These are phyloP conservation scores for Mucor sp. DNA, from an alignment of 371 early-diverging fungal genomes.

Conservation along the genomic window DNA sequence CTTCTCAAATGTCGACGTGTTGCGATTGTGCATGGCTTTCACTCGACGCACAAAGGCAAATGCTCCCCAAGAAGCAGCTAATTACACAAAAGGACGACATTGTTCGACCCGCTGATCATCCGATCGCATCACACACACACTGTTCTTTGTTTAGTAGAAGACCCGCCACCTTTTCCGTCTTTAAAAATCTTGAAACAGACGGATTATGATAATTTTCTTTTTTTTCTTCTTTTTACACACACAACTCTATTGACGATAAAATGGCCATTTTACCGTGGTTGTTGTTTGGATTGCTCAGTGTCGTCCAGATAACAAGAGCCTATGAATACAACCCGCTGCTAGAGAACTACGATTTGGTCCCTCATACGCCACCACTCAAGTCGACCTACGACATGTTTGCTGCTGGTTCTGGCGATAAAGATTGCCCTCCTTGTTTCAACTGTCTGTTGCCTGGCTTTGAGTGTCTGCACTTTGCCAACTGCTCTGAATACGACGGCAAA, in stretches of 20 bases:
- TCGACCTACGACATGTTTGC: slow-evolving; percentile 8
- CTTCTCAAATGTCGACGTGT: not conserved
- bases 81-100: not conserved
- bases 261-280: not conserved
- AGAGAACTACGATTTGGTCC: not conserved
- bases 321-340: not conserved
- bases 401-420: slow-evolving; percentile 12
- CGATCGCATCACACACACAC: not conserved
- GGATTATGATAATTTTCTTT: not conserved
- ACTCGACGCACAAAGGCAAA: not conserved
- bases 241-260: not conserved
- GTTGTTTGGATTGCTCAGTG: not conserved
- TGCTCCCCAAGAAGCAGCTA: not conserved
- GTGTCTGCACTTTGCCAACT: slow-evolving; percentile 82
- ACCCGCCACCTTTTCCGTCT: not conserved
- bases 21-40: not conserved
- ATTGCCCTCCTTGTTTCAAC: slow-evolving; percentile 88
- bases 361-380: not conserved
- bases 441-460: slow-evolving; percentile 74
- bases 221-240: not conserved
- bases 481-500: slow-evolving; percentile 76
- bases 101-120: not conserved
- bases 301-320: not conserved
- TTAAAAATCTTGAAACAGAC: slow-evolving; percentile 1
- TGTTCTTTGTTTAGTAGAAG: not conserved